These are phyloP conservation scores for Candida silvicultrix DNA, from an alignment of 805 yeast genomes.

Conservation along the genomic window DNA sequence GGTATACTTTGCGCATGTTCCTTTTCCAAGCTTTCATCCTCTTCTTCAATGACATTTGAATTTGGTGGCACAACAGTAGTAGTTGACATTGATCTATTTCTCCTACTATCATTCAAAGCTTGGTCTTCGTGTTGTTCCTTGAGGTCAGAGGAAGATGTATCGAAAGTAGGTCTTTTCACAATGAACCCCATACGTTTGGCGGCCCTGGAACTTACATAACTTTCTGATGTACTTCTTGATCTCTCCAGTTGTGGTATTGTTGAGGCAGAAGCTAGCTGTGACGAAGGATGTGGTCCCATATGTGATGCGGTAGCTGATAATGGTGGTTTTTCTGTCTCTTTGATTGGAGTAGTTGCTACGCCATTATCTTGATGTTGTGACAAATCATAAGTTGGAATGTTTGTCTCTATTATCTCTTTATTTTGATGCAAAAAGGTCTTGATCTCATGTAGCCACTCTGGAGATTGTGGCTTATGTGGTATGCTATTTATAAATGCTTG, in stretches of 20 bases:
- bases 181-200: conserved; percentile 75
- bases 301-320: background rate
- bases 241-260: conserved; percentile 20
- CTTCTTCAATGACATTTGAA: background rate
- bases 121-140: background rate
- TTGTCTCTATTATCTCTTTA: conserved; percentile 1
- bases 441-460: conserved; percentile 35
- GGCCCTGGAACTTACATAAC: conserved; percentile 50
- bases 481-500: conserved; percentile 28
- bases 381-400: background rate
- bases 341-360: background rate
- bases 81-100: conserved; percentile 19
- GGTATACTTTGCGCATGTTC: background rate
- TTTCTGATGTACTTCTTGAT: conserved; percentile 33
- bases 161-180: conserved; percentile 33
- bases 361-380: background rate
- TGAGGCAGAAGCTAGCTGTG: conserved; percentile 17
- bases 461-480: conserved; percentile 29
- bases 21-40: background rate
- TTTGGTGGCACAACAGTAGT: background rate
- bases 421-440: conserved; percentile 5
- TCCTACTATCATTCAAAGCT: conserved; percentile 6
- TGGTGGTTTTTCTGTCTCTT: background rate
- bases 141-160: conserved; percentile 1
- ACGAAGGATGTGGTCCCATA: conserved; percentile 2